phyloP scores from a whole-genome alignment of 148 eudicot genomes.

The Rhododendron molle region DNA sequence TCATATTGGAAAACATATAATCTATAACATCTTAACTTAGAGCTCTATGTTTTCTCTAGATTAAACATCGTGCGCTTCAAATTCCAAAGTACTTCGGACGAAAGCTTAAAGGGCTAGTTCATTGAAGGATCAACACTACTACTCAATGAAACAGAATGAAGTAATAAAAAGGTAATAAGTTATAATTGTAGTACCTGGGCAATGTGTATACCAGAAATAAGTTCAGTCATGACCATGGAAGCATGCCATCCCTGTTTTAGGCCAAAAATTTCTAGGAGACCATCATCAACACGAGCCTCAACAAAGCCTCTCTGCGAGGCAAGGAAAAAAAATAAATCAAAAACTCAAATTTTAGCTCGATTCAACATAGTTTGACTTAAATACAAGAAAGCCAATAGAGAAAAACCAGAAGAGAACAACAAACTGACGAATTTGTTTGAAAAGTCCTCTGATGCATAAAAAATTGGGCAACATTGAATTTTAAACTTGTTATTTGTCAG shows the following conservation, averaged over 20 bases:
- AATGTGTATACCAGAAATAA: conserved; percentile 85
- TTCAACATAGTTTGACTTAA: neutral
- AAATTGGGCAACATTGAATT: neutral
- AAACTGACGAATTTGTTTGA: neutral
- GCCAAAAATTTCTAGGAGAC: conserved; percentile 80
- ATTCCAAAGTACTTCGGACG: neutral
- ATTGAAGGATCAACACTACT: neutral
- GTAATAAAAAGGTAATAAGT: neutral
- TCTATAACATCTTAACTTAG: neutral
- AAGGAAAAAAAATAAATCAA: neutral
- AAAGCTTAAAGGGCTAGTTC: neutral
- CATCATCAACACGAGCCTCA: conserved; percentile 84
- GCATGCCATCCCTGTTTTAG: conserved; percentile 98
- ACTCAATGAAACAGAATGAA: neutral
- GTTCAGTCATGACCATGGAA: conserved; percentile 86
- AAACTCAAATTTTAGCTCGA: neutral
- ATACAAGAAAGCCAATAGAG: too few relatives aligned
- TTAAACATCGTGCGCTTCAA: neutral
- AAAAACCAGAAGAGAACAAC: neutral
- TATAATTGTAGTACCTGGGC: conserved; percentile 54
- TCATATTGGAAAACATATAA: neutral
- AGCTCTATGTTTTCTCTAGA: neutral
- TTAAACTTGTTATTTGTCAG: neutral
- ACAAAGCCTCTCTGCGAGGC: conserved; percentile 77
- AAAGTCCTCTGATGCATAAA: neutral